Evolutionary conservation across 805 yeast genomes (phyloP), one percentile per base, ranked within the genome.

Genomic region (Starmerella khaoyaiensis): DNA sequence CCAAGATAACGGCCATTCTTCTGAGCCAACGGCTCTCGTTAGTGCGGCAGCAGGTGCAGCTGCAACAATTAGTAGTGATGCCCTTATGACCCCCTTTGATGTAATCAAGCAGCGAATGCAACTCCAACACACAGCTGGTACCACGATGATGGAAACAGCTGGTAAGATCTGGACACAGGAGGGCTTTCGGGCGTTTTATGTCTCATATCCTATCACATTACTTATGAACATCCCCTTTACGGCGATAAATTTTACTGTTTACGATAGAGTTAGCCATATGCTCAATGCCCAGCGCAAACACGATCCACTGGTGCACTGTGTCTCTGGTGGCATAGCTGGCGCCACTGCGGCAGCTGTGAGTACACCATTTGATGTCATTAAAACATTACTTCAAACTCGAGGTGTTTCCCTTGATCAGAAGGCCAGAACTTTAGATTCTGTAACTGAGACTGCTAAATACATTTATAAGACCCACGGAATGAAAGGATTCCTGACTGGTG

Each of bases 21-120:
- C 72, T 21, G 73, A 74, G 53, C 87, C 81, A 53, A 90, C 95
- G 16, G 50, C 79, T 25, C 14, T 30, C 8, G 77, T 81, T 47
- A 87, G 94, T 4, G 78, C 93, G 15, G 52, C 75, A 18, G 86
- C 94, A 11, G 98, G 97, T 44, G 79, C 84, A 9, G 76, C 80
- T 8, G 97, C 95, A 14, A 87, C 96, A 3, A 73, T 74, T n/a
- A 80, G 90, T 1, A 76, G 87, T 3, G 97, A 87, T 59, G 95
- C 95, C 2, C 66, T 90, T 48, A 87, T 87, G 97, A 87, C 90
- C 45, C 98, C 98, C 21, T 87, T 87, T 53, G 98, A 87, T 54
- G 93, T 87, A 20, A 64, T 90, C 40, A 87, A 87, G 57, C 98
- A 87, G 63, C 70, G 97, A 60, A 84, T 87, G 94, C 98, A 87